These are phyloP conservation scores for Diaporthe amygdali DNA, from an alignment of 2,329 filamentous ascomycete species.

Conservation along the genomic window DNA sequence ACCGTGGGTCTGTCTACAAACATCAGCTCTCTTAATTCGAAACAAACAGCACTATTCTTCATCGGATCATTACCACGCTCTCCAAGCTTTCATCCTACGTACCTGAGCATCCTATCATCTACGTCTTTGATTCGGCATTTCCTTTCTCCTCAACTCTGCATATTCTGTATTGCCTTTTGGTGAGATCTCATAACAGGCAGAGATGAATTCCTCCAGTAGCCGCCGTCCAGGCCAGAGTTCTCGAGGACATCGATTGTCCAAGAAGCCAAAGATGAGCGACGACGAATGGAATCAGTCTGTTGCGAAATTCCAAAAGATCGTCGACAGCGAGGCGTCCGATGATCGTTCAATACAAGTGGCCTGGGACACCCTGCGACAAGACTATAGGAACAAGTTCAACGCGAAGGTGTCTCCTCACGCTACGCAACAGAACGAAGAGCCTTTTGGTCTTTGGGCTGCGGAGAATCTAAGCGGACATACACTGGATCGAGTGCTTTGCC, in stretches of 20 bases:
- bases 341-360: not conserved
- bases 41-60: not conserved
- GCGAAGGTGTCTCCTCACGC: not conserved
- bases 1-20: too few relatives aligned
- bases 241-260: not conserved
- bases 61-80: not conserved
- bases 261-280: conserved; percentile 13
- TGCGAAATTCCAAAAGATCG: not conserved
- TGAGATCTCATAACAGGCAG: not conserved
- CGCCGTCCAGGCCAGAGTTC: not conserved
- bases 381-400: conserved; percentile 11
- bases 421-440: not conserved
- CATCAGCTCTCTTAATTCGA: too few relatives aligned
- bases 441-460: conserved; percentile 19
- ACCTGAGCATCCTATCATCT: not conserved
- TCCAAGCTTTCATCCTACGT: not conserved
- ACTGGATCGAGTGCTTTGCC: conserved; percentile 7
- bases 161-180: not conserved
- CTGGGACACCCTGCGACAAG: not conserved
- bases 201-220: not conserved
- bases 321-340: not conserved
- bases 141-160: not conserved
- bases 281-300: conserved; percentile 5
- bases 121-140: too few relatives aligned
- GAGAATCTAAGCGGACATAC: not conserved